phyloP scores from a whole-genome alignment of 2,329 filamentous ascomycete genomes.

The Cercospora nicotianae region DNA sequence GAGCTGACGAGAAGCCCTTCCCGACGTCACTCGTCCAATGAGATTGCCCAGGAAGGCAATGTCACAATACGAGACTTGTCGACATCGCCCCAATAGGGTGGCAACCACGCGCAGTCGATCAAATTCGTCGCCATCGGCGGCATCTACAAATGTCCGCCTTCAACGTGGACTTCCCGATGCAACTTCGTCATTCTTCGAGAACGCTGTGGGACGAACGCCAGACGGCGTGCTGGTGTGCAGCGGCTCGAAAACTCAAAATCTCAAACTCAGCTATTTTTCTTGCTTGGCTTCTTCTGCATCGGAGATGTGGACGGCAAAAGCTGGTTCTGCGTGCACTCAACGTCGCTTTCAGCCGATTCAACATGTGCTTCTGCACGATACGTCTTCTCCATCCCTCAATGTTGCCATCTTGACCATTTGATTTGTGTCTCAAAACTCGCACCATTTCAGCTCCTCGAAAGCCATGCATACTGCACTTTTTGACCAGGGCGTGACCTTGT shows the following conservation, averaged over 20 bases:
- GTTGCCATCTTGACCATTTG: background rate
- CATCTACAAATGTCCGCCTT: background rate
- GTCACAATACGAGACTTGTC: constrained; percentile 10
- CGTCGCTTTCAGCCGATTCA: background rate
- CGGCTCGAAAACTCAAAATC: constrained; percentile 1
- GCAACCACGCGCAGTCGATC: background rate
- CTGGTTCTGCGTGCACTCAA: constrained; percentile 2
- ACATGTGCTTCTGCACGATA: constrained; percentile 1
- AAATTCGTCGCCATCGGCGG: constrained; percentile 2
- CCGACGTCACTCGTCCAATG: constrained; percentile 17
- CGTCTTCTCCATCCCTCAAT: background rate
- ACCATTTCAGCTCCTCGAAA: background rate
- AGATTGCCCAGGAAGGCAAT: background rate
- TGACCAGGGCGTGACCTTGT: background rate
- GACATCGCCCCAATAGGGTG: constrained; percentile 9
- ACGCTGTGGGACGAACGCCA: background rate
- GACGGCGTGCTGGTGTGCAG: constrained; percentile 7
- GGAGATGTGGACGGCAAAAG: constrained; percentile 3
- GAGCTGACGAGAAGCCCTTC: constrained; percentile 9
- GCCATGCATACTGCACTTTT: background rate
- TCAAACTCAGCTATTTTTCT: background rate
- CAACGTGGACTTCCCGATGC: constrained; percentile 14
- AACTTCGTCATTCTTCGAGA: constrained; percentile 8
- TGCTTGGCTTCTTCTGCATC: constrained; percentile 1
- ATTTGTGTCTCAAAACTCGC: constrained; percentile 1